Base-by-base conservation (phyloP, 2,329 filamentous ascomycete species). In the Botrytis pseudocinerea region DNA sequence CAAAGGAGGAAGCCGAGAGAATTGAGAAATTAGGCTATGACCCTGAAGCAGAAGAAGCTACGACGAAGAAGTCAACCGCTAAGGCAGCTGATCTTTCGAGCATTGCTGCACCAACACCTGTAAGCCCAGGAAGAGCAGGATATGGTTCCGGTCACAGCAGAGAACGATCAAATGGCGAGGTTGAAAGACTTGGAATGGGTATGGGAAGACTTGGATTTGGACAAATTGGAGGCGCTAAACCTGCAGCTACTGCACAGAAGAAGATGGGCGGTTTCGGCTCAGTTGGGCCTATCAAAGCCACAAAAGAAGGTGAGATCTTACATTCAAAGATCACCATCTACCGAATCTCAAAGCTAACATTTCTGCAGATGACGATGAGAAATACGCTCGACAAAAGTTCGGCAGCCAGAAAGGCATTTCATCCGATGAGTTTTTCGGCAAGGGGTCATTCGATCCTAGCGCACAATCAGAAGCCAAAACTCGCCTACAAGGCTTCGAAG, bases 351-450 rank as follows among this genome's bases (percentile, higher is more conserved):
- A n/a, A 40, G 22, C 5, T 38, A 57, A 76, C 76, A 83, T 70
- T 40, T 18, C 32, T n/a, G 12, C 74, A 90, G 90, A 89, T 76
- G 94, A 98, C 73, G 91, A 92, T 71, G 90, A 98, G 79, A 90
- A 89, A 80, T 97, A 93, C 81, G 94, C 95, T 9, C 92, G 93
- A 79, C 85, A 89, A 80, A 97, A 97, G 83, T 99, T 99, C 80
- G 95, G 95, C 74, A 84, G 83, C 61, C 96, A 99, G 82, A 98
- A 98, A 86, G 93, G 93, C 78, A 99, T 99, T 78, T 98, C 94
- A 0, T 98, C 95, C 0, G 96, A 99, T 82, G 96, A 99, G 82
- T 99, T 97, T 87, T 99, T 99, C 81, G 94, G 95, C 79, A 95
- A 96, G 82, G 93, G 94, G 70, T 85, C 88, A 72, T 98, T 91